Percentiles rank a stretch among this genome's conserved stretches.
phyloP scores from a whole-genome alignment of 148 eudicot genomes.

The Beta vulgaris region DNA sequence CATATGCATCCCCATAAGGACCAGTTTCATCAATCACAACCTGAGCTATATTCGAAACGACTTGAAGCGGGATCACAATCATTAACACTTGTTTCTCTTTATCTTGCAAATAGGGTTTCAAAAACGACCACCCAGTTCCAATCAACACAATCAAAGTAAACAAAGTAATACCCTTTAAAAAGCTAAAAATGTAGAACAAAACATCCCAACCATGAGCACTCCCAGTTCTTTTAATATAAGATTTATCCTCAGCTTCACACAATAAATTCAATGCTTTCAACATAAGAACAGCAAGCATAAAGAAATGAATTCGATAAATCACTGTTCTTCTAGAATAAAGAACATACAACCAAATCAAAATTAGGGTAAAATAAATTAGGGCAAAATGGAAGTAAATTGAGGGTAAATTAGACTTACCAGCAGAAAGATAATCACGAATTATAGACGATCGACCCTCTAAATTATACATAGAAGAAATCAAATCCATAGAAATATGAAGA shows the following conservation, averaged over 20 bases:
- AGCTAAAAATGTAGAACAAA: constrained; percentile 63
- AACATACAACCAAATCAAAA: constrained; percentile 36
- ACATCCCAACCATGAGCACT: constrained; percentile 87
- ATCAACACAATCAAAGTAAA: constrained; percentile 71
- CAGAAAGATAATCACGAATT: constrained; percentile 50
- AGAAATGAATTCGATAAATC: constrained; percentile 50
- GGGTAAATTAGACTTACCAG: constrained; percentile 53
- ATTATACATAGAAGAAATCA: constrained; percentile 56
- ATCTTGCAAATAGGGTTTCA: constrained; percentile 69
- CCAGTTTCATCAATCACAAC: constrained; percentile 65
- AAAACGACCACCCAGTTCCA: constrained; percentile 81
- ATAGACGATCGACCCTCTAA: constrained; percentile 31
- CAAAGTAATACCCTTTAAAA: constrained; percentile 51
- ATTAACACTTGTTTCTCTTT: constrained; percentile 74
- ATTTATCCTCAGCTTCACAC: constrained; percentile 71
- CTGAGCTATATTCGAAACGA: constrained; percentile 63
- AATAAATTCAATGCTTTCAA: constrained; percentile 55
- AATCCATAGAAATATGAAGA: constrained; percentile 51
- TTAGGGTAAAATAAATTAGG: constrained; percentile 33
- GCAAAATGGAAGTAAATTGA: constrained; percentile 45
- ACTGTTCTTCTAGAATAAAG: constrained; percentile 38
- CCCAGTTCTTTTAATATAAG: constrained; percentile 55
- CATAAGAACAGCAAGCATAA: constrained; percentile 57
- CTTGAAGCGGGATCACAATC: constrained; percentile 72
- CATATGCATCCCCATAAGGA: constrained; percentile 47